Base-by-base conservation (phyloP, 768 basidiomycete species). In the Boletus eberwhitei region DNA sequence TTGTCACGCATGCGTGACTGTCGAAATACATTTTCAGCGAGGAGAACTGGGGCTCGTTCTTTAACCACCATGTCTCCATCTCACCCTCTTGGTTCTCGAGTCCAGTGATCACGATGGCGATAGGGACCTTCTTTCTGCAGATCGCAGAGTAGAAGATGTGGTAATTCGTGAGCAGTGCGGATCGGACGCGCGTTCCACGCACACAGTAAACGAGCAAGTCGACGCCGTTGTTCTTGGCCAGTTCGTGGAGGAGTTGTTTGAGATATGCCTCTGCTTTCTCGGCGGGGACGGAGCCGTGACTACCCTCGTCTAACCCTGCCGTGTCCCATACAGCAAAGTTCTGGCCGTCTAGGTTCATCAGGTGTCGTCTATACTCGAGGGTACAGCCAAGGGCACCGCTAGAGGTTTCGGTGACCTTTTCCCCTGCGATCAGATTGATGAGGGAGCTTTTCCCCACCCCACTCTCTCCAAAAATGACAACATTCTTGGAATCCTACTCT, bases 381-480 rank as follows among this genome's bases (percentile, higher is more conserved):
- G 78, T 78, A 50, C 71, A 74, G 3, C 76, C 75, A 0, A 57
- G 46, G 1, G 71, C 69, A 4, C 63, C 59, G 40, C 66, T 71
- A 5, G 74, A 75, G 14, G 66, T 65, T 12, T 49, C 45, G 1
- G 72, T 72, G 12, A 63, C 46, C 14, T 59, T 59, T 7, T 37
- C 7, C 11, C 67, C 69, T 3, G 62, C 65, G 19, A 79, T 54
- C 63, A 79, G 66, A 54, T 78, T 79, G 53, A 79, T 63, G n/a
- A 79, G 55, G 13, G 75, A 76, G 54, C 77, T 79, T 56, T 79
- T 79, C 17, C 74, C 72, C 48, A 70, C 54, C 16, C 78, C 76
- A 2, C 69, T 67, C 48, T 77, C 75, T 17, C 78, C 77, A 50
- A 78, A 79, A 32, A 78, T 24, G 17, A 79, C 54, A 31, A 78